Percentiles rank a stretch among this genome's conserved stretches.
Evolutionary conservation across 441 rosid genomes (phyloP).

Genomic region (Pelargonium hybrid): DNA sequence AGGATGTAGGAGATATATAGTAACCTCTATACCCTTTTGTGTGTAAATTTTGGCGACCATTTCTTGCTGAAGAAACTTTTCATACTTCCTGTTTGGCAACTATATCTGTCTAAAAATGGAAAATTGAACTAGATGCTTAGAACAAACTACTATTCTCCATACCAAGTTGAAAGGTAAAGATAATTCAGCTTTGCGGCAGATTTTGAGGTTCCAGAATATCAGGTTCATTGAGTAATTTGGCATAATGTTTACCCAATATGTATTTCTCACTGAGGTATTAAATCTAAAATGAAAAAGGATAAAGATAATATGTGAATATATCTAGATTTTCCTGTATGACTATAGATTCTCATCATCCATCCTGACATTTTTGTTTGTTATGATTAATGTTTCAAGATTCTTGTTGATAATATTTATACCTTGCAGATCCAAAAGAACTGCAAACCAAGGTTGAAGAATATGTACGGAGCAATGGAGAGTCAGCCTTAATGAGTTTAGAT

Average conservation of each 20-base stretch:
- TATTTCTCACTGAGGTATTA: neutral
- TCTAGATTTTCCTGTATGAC: neutral
- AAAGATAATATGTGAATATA: neutral
- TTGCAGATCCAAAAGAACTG: conserved; percentile 53
- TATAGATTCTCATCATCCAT: neutral
- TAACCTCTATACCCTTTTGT: neutral
- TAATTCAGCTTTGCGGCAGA: neutral
- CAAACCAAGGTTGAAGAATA: conserved; percentile 61
- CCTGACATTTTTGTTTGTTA: neutral
- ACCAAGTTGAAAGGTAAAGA: neutral
- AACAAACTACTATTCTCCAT: neutral
- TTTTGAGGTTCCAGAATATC: neutral
- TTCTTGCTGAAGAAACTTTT: neutral
- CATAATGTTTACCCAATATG: neutral
- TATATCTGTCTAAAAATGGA: neutral
- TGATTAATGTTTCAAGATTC: conserved; percentile 2
- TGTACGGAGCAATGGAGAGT: conserved; percentile 72
- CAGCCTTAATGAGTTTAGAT: conserved; percentile 68
- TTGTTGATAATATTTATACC: conserved; percentile 17
- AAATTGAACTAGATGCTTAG: neutral
- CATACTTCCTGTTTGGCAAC: neutral
- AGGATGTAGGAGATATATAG: neutral
- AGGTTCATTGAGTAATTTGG: neutral
- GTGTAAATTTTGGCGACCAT: neutral
- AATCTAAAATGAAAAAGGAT: neutral